phyloP scores from a whole-genome alignment of 768 basidiomycete genomes.

The Russula sp. region DNA sequence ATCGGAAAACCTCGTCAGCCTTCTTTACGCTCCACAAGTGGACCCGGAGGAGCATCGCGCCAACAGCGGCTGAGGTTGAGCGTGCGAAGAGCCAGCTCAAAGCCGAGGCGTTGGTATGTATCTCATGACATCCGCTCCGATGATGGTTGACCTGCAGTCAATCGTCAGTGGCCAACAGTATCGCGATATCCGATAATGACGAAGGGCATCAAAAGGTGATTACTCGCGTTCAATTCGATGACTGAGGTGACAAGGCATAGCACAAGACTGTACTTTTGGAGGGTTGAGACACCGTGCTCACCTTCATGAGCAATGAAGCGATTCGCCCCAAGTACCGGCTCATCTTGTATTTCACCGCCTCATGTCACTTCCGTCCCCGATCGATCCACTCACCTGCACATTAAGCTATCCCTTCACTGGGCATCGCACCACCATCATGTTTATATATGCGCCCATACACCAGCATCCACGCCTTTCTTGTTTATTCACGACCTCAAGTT shows the following conservation, averaged over 20 bases:
- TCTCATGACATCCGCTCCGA: slow-evolving; percentile 19
- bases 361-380: slow-evolving; percentile 39
- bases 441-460: slow-evolving; percentile 63
- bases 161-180: slow-evolving; percentile 23
- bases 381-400: slow-evolving; percentile 50
- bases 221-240: slow-evolving; percentile 52
- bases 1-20: slow-evolving; percentile 95
- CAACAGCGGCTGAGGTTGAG: slow-evolving; percentile 69
- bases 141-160: slow-evolving; percentile 27
- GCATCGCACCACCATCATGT: slow-evolving; percentile 64
- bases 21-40: slow-evolving; percentile 96
- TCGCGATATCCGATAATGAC: slow-evolving; percentile 20
- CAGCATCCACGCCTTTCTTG: no score
- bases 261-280: slow-evolving; percentile 60
- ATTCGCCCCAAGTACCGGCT: slow-evolving; percentile 47
- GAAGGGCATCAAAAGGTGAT: slow-evolving; percentile 47
- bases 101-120: slow-evolving; percentile 26
- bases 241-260: slow-evolving; percentile 52
- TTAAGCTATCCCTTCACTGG: slow-evolving; percentile 77
- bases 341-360: slow-evolving; percentile 48
- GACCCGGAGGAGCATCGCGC: slow-evolving; percentile 89
- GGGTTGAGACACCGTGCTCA: slow-evolving; percentile 52
- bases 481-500: no score
- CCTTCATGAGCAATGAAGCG: slow-evolving; percentile 48
- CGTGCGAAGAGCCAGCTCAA: slow-evolving; percentile 98